Base-by-base conservation (phyloP, 179 eudicot species). In the Beta lomatogona region DNA sequence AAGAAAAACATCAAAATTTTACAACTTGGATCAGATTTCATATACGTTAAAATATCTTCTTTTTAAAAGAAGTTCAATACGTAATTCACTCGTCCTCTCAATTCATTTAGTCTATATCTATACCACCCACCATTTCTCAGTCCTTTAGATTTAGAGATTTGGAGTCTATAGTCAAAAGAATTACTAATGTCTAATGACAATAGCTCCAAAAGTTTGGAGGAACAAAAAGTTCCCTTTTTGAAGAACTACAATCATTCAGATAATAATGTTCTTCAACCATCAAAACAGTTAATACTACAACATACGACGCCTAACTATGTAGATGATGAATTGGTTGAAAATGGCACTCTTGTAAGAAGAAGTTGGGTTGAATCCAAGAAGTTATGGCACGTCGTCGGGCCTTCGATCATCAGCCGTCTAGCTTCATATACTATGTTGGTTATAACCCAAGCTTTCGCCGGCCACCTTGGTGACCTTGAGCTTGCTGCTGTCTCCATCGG, bases 381-480 rank as follows among this genome's bases (percentile, higher is more conserved):
- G 19, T 77, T 87, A 80, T 87, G 89, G 89, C 81, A 82, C 41
- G 63, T 87, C 4, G 87, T 85, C 12, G 89, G 86, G 0, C 89
- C 89, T 3, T 80, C 89, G 1, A 87, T 87, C 10, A 59, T 87
- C 3, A 83, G 82, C 31, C 80, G 89, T 9, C 9, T 87, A 0
- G 78, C 84, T 13, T 82, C 89, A 0, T 87, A 87, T 65, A 61
- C 74, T 54, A 87, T 87, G 89, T 22, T 87, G 4, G 86, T 85
- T 53, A 78, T 78, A 36, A 85, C 89, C 5, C 86, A 82, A 45
- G 84, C 87, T 31, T 85, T 87, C 70, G 89, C 89, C 36, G 89
- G 89, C 59, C 89, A 87, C 81, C 87, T 87, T 10, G 89, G 89
- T 22, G 87, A 87, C 55, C 89, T 87, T 13, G 84, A 87, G 77